Evolutionary conservation across 148 eudicot genomes (phyloP).

Genomic region (Cornus kousa): DNA sequence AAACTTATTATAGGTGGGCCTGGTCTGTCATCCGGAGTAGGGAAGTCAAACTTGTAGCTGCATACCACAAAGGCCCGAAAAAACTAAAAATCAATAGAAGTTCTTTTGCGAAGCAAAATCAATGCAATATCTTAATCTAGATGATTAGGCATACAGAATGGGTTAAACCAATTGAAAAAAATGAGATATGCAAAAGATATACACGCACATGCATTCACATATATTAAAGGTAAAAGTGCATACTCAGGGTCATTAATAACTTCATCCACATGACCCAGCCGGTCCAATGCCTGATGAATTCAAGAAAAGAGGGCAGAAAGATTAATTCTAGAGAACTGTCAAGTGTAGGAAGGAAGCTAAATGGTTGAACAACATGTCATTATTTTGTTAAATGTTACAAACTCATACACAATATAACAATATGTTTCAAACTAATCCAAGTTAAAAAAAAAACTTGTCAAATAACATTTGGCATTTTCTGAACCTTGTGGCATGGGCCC

Average conservation of each 20-base stretch:
- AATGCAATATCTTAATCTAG: not conserved
- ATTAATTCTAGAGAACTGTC: not conserved
- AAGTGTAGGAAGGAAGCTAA: not conserved
- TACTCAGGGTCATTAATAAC: constrained; percentile 98
- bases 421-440: not conserved
- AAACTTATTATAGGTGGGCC: constrained; percentile 98
- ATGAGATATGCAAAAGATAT: not conserved
- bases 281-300: constrained; percentile 76
- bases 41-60: constrained; percentile 99
- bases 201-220: not conserved
- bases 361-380: not conserved
- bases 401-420: not conserved
- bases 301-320: constrained; percentile 1
- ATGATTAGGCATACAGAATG: not conserved
- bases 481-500: not conserved
- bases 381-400: not conserved
- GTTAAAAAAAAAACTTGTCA: not conserved
- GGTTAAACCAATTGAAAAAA: not conserved
- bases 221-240: constrained; percentile 25
- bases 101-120: not conserved
- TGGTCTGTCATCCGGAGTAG: constrained; percentile 98
- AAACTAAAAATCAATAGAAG: constrained; percentile 13
- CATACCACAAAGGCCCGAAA: constrained; percentile 20
- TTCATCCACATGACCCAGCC: constrained; percentile 82
- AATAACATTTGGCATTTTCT: not conserved